Conservation (phyloP, 257 asterid genomes). For the Solanum pinnatisectum region DNA sequence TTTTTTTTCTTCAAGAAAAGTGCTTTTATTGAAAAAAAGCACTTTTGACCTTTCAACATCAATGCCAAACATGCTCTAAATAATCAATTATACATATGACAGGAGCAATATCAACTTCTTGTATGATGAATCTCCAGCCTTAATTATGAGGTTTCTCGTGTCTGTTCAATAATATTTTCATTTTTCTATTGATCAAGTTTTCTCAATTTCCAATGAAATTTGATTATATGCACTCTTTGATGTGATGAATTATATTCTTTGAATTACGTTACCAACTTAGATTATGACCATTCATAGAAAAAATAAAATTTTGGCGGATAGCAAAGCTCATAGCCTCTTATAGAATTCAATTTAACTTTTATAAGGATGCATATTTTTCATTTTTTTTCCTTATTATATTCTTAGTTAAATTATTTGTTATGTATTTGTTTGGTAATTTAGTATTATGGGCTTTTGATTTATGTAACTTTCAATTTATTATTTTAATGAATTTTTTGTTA, state of each 20-base stretch:
- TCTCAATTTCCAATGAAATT: neutral
- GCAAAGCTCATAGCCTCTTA: neutral
- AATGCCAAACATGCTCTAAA: too few relatives aligned
- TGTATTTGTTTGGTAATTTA: neutral
- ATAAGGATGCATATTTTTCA: neutral
- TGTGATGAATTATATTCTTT: neutral
- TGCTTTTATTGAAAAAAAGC: too few relatives aligned
- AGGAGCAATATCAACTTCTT: neutral
- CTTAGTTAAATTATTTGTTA: neutral
- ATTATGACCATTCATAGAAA: neutral
- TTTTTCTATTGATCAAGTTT: neutral
- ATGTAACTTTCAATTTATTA: neutral
- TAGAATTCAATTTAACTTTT: neutral
- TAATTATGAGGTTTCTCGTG: neutral
- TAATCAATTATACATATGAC: neutral
- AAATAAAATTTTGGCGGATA: neutral
- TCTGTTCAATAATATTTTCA: too few relatives aligned
- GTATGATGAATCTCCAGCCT: neutral
- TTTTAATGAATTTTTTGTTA: neutral
- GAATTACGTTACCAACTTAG: neutral
- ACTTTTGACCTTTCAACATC: too few relatives aligned
- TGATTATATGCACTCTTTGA: too few relatives aligned
- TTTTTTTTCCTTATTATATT: neutral
- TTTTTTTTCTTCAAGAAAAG: too few relatives aligned
- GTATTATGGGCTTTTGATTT: neutral